Base-by-base conservation (phyloP, 2,329 filamentous ascomycete genomes). In the Cladophialophora exuberans region DNA sequence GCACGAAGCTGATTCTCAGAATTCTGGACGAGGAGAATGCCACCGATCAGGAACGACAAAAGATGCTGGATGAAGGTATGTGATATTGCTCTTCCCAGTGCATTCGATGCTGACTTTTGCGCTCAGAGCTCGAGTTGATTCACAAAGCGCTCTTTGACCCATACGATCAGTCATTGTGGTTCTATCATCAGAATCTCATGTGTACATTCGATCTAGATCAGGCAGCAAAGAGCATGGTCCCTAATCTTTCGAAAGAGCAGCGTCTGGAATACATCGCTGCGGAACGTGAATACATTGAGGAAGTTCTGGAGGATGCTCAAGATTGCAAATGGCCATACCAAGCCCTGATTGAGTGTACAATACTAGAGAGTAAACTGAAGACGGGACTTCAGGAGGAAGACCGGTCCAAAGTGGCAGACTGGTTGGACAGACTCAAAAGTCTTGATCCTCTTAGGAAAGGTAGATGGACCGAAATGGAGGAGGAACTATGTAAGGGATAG, bases 151-250 rank as follows among this genome's bases (percentile, higher is more conserved):
- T 97, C 44, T 94, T 91, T 31, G 92, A 95, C 54, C 91, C 93
- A 0, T 91, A 96, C 64, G 93, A 97, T 68, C 93, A 97, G 69
- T 96, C 91, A 15, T 79, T 97, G 4, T 99, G 94, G 92, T 96
- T 95, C 72, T 97, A 99, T 68, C 91, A 97, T 70, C 88, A 94
- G 64, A 96, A 87, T 66, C 76, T 97, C 54, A 84, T 97, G 74
- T 82, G 85, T 56, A 87, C 86, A 66, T 76, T 88, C 64, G 76
- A 80, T 48, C 79, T 76, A 65, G 75, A 73, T 44, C 75, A 69
- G 11, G 73, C 76, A 11, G 67, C 74, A 2, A 74, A 79, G 17
- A 81, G 81, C 7, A 87, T 96, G 63, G 81, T 85, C 11, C 83
- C 84, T 0, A 78, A 83, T 31, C 73, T 96, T 25, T 79, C 79